phyloP scores from a whole-genome alignment of 2,329 filamentous ascomycete genomes.

The Trichoderma semiorbis region DNA sequence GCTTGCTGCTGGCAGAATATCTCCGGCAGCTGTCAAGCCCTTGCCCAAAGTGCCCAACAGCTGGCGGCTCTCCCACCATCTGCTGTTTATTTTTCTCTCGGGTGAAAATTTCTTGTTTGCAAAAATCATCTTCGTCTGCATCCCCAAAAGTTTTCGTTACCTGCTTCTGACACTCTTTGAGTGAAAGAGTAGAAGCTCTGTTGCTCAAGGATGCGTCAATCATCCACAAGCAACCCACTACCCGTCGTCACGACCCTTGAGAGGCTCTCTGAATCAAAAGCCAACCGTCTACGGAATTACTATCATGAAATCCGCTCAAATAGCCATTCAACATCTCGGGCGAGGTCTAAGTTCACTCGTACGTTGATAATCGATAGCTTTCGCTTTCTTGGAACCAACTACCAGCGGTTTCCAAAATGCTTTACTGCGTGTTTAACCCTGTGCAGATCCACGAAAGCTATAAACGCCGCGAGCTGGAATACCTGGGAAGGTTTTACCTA shows the following conservation, averaged over 20 bases:
- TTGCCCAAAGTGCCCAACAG: background rate
- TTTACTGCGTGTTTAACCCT: background rate
- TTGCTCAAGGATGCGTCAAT: background rate
- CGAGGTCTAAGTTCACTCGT: too few relatives aligned
- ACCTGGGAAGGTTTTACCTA: background rate
- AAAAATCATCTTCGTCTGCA: too few relatives aligned
- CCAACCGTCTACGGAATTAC: too few relatives aligned
- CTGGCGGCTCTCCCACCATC: background rate
- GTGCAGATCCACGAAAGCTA: background rate
- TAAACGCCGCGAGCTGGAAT: background rate
- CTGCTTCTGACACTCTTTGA: too few relatives aligned
- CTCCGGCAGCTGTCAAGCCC: background rate
- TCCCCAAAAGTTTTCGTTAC: too few relatives aligned
- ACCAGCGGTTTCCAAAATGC: background rate
- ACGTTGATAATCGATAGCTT: too few relatives aligned
- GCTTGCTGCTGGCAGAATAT: background rate
- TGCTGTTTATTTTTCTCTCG: background rate
- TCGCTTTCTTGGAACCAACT: background rate
- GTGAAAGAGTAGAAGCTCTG: background rate
- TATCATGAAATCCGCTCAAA: too few relatives aligned
- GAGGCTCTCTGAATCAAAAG: accelerated
- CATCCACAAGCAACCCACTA: background rate
- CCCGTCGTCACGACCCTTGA: background rate
- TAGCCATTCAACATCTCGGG: too few relatives aligned
- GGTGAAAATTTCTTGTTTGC: background rate